Percentiles rank a stretch among this genome's conserved stretches.
These are phyloP conservation scores for Colletotrichum shisoi DNA, from an alignment of 2,329 filamentous ascomycete genomes.

Conservation along the genomic window DNA sequence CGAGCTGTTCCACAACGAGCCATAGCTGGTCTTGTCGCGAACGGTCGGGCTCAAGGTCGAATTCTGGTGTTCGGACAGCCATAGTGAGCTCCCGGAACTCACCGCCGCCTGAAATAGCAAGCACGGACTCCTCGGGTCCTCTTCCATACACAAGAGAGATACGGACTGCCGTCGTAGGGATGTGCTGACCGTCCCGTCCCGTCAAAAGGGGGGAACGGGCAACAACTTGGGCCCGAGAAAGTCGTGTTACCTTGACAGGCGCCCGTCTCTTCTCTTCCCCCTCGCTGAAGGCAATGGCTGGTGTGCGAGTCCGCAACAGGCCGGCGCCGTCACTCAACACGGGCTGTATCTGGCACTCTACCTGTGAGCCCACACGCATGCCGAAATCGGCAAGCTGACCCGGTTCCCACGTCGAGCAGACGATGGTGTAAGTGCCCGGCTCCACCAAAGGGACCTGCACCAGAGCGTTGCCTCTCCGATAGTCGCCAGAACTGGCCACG, in stretches of 20 bases:
- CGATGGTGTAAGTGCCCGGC: conserved; percentile 81
- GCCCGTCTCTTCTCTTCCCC: conserved; percentile 53
- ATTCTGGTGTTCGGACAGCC: conserved; percentile 73
- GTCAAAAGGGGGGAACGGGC: conserved; percentile 44
- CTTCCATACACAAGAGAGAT: conserved; percentile 77
- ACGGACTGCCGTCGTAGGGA: conserved; percentile 60
- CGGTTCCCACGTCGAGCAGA: conserved; percentile 89
- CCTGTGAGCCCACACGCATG: conserved; percentile 74
- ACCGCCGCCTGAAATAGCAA: conserved; percentile 74
- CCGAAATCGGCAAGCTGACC: conserved; percentile 78
- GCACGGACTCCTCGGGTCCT: conserved; percentile 70
- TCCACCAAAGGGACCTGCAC: conserved; percentile 69
- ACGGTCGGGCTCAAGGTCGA: conserved; percentile 75
- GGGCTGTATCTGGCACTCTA: conserved; percentile 62
- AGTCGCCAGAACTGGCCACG: conserved; percentile 84
- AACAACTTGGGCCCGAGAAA: conserved; percentile 70
- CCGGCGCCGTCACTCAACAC: conserved; percentile 80
- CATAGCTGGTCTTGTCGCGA: conserved; percentile 68
- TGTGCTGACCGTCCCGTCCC: conserved; percentile 37
- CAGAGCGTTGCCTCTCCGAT: conserved; percentile 79
- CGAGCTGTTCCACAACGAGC: conserved; percentile 83
- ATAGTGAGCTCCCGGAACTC: conserved; percentile 74
- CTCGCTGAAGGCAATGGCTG: conserved; percentile 61
- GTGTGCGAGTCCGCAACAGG: conserved; percentile 68
- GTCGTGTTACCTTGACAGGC: conserved; percentile 51